Base-by-base conservation (phyloP, 1,284 basidiomycete species). In the Sanghuangporus weigelae region DNA sequence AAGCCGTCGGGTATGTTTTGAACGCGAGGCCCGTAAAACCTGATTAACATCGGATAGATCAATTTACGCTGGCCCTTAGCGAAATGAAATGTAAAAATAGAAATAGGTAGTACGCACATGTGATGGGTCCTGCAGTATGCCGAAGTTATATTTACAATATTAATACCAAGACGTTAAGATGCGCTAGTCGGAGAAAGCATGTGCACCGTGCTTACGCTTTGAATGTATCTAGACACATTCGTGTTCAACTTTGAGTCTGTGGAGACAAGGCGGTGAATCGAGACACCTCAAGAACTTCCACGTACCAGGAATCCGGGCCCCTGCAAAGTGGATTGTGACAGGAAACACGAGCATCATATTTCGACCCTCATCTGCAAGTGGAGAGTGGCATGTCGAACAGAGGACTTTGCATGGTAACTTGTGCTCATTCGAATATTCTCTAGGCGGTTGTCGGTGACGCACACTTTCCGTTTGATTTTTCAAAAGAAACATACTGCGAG, bases 271-370 rank as follows among this genome's bases (percentile, higher is more conserved):
- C 54, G 31, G 16, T n/a, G 21, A 7, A 19, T 12, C 1, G 31
- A 12, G 12, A 23, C 23, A 12, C 31, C 26, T 11, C 10, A 36
- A 53, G 11, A 14, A 7, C n/a, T 11, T 23, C 2, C 12, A n/a
- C 46, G 7, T 23, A 58, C 56, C 62, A 11, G 57, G 62, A 16
- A 59, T 35, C 21, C 35, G 50, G 39, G 40, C 40, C 3, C 14
- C 31, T 23, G 55, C 40, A 36, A 64, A 64, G 35, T 64, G 21
- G 42, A 64, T 50, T 10, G 57, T 40, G 16, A 38, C 57, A 23
- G 63, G 63, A 21, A 64, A 64, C 58, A 64, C 53, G 14, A 64
- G 53, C 48, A 64, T 55, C 63, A 64, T 64, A n/a, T 49, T 64
- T 55, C 63, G 38, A 11, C 63, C 63, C 46, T 64, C 63, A 38